phyloP scores from a whole-genome alignment of 495 filamentous ascomycete species.

The Xylaria longipes region DNA sequence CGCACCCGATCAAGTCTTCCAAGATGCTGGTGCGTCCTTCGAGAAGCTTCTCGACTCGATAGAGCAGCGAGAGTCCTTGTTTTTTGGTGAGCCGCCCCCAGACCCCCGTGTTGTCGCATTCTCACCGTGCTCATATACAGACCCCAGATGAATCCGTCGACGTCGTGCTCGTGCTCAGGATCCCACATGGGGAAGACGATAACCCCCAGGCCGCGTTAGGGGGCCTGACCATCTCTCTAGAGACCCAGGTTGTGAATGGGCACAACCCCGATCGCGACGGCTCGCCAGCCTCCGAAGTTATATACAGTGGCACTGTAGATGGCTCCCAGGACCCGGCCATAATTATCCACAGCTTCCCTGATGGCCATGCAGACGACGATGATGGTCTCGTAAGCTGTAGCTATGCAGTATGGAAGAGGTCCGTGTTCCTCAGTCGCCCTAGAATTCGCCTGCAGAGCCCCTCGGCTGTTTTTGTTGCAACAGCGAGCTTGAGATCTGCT shows the following conservation, averaged over 20 bases:
- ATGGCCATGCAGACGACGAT: constrained; percentile 47
- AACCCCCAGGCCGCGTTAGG: constrained; percentile 62
- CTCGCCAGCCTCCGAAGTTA: constrained; percentile 64
- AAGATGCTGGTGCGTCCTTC: constrained; percentile 30
- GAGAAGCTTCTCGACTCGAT: constrained; percentile 53
- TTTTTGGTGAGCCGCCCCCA: constrained; percentile 68
- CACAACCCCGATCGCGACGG: constrained; percentile 50
- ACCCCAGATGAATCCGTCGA: constrained; percentile 77
- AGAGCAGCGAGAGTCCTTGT: constrained; percentile 58
- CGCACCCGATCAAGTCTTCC: constrained; percentile 65
- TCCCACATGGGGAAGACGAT: constrained; percentile 66
- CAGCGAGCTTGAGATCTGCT: constrained; percentile 68
- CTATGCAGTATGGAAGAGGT: constrained; percentile 81
- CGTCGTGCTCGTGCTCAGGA: constrained; percentile 73
- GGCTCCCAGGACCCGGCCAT: constrained; percentile 67
- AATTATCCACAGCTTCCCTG: constrained; percentile 53
- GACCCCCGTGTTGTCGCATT: constrained; percentile 47
- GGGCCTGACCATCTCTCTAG: constrained; percentile 69
- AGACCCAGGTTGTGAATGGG: constrained; percentile 73
- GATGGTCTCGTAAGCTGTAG: constrained; percentile 52
- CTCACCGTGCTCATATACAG: constrained; percentile 65
- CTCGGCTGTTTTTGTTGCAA: constrained; percentile 76
- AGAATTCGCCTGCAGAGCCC: constrained; percentile 79
- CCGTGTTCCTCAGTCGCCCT: constrained; percentile 78
- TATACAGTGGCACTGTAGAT: constrained; percentile 68